Conservation (phyloP, 345 rosid species). For the Xanthoceras sorbifolium region DNA sequence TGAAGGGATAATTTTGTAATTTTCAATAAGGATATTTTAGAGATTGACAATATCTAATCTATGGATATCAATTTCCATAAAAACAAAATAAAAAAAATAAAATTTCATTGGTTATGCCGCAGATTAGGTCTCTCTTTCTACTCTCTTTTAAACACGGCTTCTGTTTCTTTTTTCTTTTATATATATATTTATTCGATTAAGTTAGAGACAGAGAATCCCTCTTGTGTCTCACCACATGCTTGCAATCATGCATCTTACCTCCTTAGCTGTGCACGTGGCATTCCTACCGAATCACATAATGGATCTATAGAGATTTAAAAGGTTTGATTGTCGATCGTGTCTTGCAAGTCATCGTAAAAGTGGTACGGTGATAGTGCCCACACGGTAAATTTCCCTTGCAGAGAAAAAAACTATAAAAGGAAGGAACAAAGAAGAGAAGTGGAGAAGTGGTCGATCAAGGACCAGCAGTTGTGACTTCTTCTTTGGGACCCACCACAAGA, state of each 20-base stretch:
- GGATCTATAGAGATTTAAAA: background rate
- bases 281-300: background rate
- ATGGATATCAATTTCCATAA: background rate
- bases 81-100: too few species aligned
- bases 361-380: background rate
- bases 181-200: background rate
- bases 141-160: slow-evolving; percentile 20
- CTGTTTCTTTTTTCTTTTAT: background rate
- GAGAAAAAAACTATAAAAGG: background rate
- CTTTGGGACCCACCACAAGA: slow-evolving; percentile 24
- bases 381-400: background rate
- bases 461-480: slow-evolving; percentile 12
- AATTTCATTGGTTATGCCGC: slow-evolving; percentile 23
- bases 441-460: slow-evolving; percentile 14
- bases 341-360: background rate
- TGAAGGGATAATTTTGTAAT: background rate
- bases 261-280: slow-evolving; percentile 20
- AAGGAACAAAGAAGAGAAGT: background rate
- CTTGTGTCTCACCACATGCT: slow-evolving; percentile 18
- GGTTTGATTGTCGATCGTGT: background rate
- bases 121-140: slow-evolving; percentile 5
- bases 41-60: background rate
- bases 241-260: slow-evolving; percentile 26
- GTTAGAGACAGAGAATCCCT: background rate
- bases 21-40: background rate